Evolutionary conservation across 2,329 filamentous ascomycete species (phyloP).

Genomic region (Talaromyces sp.): DNA sequence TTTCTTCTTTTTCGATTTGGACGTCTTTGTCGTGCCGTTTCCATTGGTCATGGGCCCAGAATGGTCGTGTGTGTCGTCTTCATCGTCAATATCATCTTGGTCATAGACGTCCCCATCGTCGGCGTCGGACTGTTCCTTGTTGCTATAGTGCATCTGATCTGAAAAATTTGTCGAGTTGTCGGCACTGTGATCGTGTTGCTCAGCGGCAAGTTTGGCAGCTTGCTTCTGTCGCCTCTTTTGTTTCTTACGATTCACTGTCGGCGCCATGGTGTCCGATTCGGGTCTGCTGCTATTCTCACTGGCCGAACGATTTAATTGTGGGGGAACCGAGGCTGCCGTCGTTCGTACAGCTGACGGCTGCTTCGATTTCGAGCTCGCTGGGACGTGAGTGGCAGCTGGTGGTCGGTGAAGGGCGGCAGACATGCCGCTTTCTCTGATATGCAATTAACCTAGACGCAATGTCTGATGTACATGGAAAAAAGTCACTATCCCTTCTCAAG

Average conservation of each 20-base stretch:
- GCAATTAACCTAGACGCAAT: slow-evolving; percentile 7
- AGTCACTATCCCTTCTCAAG: neutral
- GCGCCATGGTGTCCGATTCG: slow-evolving; percentile 31
- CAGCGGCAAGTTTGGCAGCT: slow-evolving; percentile 66
- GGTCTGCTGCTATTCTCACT: slow-evolving; percentile 14
- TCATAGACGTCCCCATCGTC: slow-evolving; percentile 42
- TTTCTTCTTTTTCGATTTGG: slow-evolving; percentile 45
- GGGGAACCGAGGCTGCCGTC: neutral
- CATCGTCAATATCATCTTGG: slow-evolving; percentile 54
- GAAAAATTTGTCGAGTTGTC: slow-evolving; percentile 32
- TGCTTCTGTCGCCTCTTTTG: slow-evolving; percentile 85
- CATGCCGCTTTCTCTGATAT: slow-evolving; percentile 19
- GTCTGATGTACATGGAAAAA: slow-evolving; percentile 15
- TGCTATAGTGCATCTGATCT: slow-evolving; percentile 27
- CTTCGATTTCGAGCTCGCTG: slow-evolving; percentile 7
- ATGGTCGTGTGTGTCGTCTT: slow-evolving; percentile 40
- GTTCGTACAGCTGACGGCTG: neutral
- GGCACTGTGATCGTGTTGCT: slow-evolving; percentile 40
- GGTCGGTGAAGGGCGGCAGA: slow-evolving; percentile 16
- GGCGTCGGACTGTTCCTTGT: slow-evolving; percentile 31
- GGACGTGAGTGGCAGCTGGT: neutral
- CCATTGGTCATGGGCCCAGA: slow-evolving; percentile 24
- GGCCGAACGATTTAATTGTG: slow-evolving; percentile 5
- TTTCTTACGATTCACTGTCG: slow-evolving; percentile 82
- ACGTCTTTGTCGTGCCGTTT: slow-evolving; percentile 31